Base-by-base conservation (phyloP, 2,329 filamentous ascomycete species). In the Tolypocladium inflatum region DNA sequence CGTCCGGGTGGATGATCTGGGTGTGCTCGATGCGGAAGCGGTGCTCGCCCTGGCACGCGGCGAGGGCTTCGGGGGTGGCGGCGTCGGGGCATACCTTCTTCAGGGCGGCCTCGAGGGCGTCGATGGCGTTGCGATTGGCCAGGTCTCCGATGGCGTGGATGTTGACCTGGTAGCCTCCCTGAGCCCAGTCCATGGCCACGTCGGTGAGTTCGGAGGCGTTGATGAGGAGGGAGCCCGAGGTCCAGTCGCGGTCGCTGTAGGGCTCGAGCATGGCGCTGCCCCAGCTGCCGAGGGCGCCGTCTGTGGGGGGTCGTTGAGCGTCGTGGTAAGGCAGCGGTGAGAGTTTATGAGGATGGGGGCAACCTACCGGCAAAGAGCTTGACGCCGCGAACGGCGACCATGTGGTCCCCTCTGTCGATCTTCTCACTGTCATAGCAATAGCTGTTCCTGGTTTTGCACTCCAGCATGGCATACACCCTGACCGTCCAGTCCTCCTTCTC, bases 101-200 rank as follows among this genome's bases (percentile, higher is more conserved):
- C 5, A 88, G 76, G 11, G 83, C 81, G 8, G 76, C 74, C 53
- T 82, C 78, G 55, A 89, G 79, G 10, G 86, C 84, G 63, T 87
- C 80, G 51, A 89, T 72, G 58, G 84, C 84, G 38, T 83, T 75
- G 33, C 85, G 79, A 66, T 88, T 88, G 19, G 87, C 87, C 5
- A 82, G 75, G 68, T 90, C 87, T 10, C 87, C 87, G 59, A 89
- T 89, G 54, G 86, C 86, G 68, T 89, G 87, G 60, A 89, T 86
- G 65, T 87, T 87, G 58, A 89, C 85, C 66, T 89, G 86, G 64
- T 79, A 89, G 15, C 83, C 84, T 41, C 76, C 77, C 2, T 71
- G 70, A 19, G 84, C 80, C 86, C 86, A 90, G 35, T 79, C 69
- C 13, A 71, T 72, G 3, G 85, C 76, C 11, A 87, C 72, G 7